Percentiles rank a stretch among this genome's conserved stretches.
Evolutionary conservation across 805 yeast genomes (phyloP).

Genomic region (Lachancea lanzarotensis): DNA sequence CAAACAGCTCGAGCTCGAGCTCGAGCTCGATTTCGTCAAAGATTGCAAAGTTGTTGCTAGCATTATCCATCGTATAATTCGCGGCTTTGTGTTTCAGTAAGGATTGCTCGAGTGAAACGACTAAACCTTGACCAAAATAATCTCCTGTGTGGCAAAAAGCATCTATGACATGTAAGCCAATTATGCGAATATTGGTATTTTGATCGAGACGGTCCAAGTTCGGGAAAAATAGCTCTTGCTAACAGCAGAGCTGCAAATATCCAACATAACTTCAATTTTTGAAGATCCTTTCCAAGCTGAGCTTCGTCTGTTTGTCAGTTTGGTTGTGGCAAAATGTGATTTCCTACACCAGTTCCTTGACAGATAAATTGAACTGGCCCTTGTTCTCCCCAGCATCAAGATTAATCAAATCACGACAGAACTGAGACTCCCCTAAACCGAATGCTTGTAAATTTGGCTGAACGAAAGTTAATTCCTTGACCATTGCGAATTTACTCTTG

Average conservation of each 20-base stretch:
- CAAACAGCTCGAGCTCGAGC: slow-evolving; percentile 1
- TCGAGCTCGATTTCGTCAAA: slow-evolving; percentile 2
- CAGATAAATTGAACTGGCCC: not conserved
- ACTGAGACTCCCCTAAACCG: slow-evolving; percentile 4
- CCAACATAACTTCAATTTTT: slow-evolving; percentile 5
- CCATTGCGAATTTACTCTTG: not conserved
- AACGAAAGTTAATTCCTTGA: slow-evolving; percentile 3
- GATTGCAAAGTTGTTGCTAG: slow-evolving; percentile 1
- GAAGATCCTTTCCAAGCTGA: slow-evolving; percentile 4
- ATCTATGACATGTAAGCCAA: not conserved
- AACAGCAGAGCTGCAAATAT: slow-evolving; percentile 3
- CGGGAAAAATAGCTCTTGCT: not conserved
- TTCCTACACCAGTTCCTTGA: not conserved
- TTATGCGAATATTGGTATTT: too few relatives aligned
- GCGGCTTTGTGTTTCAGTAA: slow-evolving; percentile 2
- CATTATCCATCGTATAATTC: slow-evolving; percentile 4
- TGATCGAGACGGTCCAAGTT: too few relatives aligned
- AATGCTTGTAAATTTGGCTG: slow-evolving; percentile 2
- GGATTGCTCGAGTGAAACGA: not conserved
- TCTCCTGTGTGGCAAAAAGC: not conserved
- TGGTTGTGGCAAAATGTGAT: slow-evolving; percentile 2
- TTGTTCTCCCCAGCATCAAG: not conserved
- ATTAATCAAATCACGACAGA: not conserved
- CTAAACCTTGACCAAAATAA: slow-evolving; percentile 1
- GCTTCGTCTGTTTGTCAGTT: slow-evolving; percentile 1